Percentiles rank a stretch among this genome's conserved stretches.
Conservation (phyloP, 805 yeast genomes). For the Metschnikowia vanudenii region DNA sequence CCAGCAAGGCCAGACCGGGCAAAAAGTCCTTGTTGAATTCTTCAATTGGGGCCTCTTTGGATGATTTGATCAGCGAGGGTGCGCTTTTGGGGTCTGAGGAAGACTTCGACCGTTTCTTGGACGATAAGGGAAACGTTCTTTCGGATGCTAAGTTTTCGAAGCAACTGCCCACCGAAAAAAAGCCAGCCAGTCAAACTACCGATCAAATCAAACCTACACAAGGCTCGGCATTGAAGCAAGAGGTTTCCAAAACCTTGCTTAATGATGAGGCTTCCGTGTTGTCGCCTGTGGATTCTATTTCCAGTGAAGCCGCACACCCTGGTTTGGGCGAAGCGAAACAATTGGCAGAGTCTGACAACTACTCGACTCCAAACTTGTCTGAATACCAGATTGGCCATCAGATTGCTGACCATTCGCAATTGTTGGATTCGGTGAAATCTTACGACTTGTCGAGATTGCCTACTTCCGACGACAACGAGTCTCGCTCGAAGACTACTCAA, state of each 20-base stretch:
- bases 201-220: not conserved
- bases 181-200: not conserved
- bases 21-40: conserved; percentile 19
- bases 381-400: conserved; percentile 44
- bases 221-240: not conserved
- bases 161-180: conserved; percentile 2
- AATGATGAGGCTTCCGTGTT: conserved; percentile 5
- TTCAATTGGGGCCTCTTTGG: conserved; percentile 52
- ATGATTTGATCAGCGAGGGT: conserved; percentile 49
- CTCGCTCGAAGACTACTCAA: conserved; percentile 16
- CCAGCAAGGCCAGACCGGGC: conserved; percentile 18
- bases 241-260: not conserved
- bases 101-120: conserved; percentile 51
- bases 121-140: conserved; percentile 52
- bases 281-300: conserved; percentile 5
- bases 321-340: not conserved
- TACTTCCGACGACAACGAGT: conserved; percentile 18
- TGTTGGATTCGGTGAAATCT: conserved; percentile 35
- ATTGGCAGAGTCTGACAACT: conserved; percentile 19
- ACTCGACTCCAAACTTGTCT: conserved; percentile 44
- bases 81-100: conserved; percentile 50
- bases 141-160: conserved; percentile 38
- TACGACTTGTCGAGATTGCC: conserved; percentile 32
- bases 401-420: conserved; percentile 36
- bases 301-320: not conserved